Evolutionary conservation across 345 rosid genomes (phyloP).

Genomic region (Syzygium jambos): DNA sequence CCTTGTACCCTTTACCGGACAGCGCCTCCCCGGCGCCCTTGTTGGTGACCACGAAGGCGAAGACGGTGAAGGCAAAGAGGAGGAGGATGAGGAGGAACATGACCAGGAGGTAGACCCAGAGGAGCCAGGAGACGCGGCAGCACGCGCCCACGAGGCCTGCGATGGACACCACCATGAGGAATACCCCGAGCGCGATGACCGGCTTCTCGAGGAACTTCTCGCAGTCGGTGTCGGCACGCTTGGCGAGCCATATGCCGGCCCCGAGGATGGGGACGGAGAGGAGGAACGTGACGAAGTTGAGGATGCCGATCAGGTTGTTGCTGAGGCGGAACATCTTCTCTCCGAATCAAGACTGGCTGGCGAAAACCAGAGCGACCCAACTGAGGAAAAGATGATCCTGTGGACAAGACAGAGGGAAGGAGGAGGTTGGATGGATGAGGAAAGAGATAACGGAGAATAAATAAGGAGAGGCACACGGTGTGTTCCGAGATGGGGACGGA

Average conservation of each 20-base stretch:
- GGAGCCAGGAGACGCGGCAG: constrained; percentile 12
- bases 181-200: constrained; percentile 10
- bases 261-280: constrained; percentile 8
- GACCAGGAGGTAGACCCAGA: constrained; percentile 15
- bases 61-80: constrained; percentile 15
- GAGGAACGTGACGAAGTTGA: constrained; percentile 7
- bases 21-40: constrained; percentile 12
- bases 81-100: constrained; percentile 19
- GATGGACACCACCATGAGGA: constrained; percentile 12
- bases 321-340: constrained; percentile 8
- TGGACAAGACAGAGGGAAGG: neutral
- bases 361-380: neutral
- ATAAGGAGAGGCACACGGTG: neutral
- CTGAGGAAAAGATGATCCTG: neutral
- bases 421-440: neutral
- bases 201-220: constrained; percentile 14
- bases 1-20: constrained; percentile 6
- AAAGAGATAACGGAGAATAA: neutral
- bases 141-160: constrained; percentile 20
- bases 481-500: neutral
- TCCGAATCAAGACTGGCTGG: no score
- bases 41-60: constrained; percentile 19
- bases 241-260: constrained; percentile 8
- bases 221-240: constrained; percentile 8
- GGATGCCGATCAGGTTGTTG: constrained; percentile 12